Percentiles rank a stretch among this genome's conserved stretches.
Evolutionary conservation across 2,329 filamentous ascomycete genomes (phyloP).

Genomic region (Diplodia corticola): DNA sequence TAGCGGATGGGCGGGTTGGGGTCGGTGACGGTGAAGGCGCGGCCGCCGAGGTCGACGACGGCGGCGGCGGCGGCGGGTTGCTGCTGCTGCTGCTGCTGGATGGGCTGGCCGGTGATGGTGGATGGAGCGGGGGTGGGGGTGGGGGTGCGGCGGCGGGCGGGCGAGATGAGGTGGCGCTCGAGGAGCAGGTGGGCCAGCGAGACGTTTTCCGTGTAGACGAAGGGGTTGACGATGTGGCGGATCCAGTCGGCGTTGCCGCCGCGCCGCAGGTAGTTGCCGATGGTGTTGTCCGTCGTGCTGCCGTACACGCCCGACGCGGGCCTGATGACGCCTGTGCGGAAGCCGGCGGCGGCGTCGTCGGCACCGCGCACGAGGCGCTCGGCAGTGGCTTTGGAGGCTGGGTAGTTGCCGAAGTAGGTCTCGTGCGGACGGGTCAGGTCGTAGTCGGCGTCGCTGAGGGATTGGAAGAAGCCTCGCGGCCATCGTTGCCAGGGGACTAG

Average conservation of each 20-base stretch:
- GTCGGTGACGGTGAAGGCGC: constrained; percentile 55
- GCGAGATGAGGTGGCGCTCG: constrained; percentile 52
- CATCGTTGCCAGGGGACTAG: constrained; percentile 47
- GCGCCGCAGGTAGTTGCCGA: constrained; percentile 20
- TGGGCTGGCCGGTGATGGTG: no score
- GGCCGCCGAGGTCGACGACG: constrained; percentile 40
- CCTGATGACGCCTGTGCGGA: constrained; percentile 57
- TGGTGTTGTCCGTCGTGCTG: constrained; percentile 43
- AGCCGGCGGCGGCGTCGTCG: constrained; percentile 36
- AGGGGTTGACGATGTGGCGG: constrained; percentile 50
- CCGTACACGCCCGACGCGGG: constrained; percentile 58
- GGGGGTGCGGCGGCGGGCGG: constrained; percentile 31
- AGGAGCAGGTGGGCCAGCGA: constrained; percentile 56
- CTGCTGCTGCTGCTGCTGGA: no score
- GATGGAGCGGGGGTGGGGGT: no score
- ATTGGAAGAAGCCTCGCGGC: constrained; percentile 47
- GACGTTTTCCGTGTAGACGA: constrained; percentile 54
- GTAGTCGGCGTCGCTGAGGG: constrained; percentile 40
- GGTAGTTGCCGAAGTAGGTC: constrained; percentile 52
- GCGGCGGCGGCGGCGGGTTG: no score
- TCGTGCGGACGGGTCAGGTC: constrained; percentile 44
- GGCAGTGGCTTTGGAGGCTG: constrained; percentile 53
- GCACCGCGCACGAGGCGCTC: constrained; percentile 53
- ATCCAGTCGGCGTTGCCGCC: constrained; percentile 43
- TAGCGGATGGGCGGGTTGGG: constrained; percentile 48